Evolutionary conservation across 768 basidiomycete genomes (phyloP).

Genomic region (Russula ochroleuca): DNA sequence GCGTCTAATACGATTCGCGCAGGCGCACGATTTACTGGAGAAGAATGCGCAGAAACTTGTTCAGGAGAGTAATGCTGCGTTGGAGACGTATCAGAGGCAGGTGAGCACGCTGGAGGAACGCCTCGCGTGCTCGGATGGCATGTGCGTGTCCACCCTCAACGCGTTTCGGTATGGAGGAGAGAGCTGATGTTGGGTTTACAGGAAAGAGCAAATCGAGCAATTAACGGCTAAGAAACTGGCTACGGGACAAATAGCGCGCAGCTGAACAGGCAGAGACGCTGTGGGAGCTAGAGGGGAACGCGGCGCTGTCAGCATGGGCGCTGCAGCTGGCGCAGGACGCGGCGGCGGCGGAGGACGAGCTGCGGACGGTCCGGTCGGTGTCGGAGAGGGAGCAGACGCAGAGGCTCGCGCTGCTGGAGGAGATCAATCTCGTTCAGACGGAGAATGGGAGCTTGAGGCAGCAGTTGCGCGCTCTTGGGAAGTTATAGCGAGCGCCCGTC

Average conservation of each 20-base stretch:
- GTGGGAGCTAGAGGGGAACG: constrained; percentile 75
- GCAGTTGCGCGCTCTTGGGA: constrained; percentile 57
- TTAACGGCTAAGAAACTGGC: constrained; percentile 59
- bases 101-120: too few species aligned
- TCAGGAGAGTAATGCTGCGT: constrained; percentile 68
- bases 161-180: too few species aligned
- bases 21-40: constrained; percentile 87
- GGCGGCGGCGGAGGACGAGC: constrained; percentile 60
- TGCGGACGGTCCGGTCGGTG: constrained; percentile 49
- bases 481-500: constrained; percentile 37
- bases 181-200: constrained; percentile 30
- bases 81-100: constrained; percentile 90
- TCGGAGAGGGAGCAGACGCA: constrained; percentile 72
- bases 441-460: constrained; percentile 69
- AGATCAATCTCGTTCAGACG: constrained; percentile 77
- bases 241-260: too few species aligned
- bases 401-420: constrained; percentile 79
- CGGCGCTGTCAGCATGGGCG: constrained; percentile 65
- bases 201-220: constrained; percentile 68
- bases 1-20: constrained; percentile 76
- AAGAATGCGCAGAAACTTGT: constrained; percentile 90
- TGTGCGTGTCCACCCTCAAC: too few species aligned
- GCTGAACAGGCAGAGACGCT: too few species aligned
- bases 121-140: constrained; percentile 47
- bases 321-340: constrained; percentile 69